Evolutionary conservation across 2,329 filamentous ascomycete species (phyloP).

Genomic region (Aspergillus uvarum): DNA sequence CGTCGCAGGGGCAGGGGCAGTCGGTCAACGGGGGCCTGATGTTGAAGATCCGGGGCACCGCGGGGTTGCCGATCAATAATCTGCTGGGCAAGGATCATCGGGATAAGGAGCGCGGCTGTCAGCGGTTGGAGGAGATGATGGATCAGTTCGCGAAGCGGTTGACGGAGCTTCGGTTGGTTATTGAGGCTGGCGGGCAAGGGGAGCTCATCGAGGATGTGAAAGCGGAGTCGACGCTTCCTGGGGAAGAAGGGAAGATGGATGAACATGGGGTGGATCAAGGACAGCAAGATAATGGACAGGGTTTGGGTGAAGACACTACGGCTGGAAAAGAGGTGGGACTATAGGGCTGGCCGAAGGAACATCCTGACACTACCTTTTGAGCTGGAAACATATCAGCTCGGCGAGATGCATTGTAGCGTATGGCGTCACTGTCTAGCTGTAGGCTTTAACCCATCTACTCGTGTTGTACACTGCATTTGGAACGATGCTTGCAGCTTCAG

Average conservation of each 20-base stretch:
- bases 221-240: background rate
- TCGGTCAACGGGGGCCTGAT: conserved; percentile 48
- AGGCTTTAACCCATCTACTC: background rate
- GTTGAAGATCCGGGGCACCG: conserved; percentile 47
- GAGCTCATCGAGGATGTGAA: background rate
- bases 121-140: conserved; percentile 48
- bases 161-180: conserved; percentile 43
- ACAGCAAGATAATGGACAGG: background rate
- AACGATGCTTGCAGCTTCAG: background rate
- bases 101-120: conserved; percentile 24
- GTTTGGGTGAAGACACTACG: background rate
- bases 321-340: background rate
- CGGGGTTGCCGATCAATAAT: conserved; percentile 28
- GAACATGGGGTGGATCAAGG: background rate
- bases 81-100: conserved; percentile 24
- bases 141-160: conserved; percentile 47
- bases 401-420: background rate
- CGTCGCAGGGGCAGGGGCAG: conserved; percentile 40
- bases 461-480: background rate
- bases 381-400: background rate
- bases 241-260: background rate
- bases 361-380: background rate
- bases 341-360: background rate
- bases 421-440: background rate
- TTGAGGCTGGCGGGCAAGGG: conserved; percentile 34